Evolutionary conservation across 192 early-diverging fungal genomes (phyloP).

Genomic region (Linnemannia hyalina): DNA sequence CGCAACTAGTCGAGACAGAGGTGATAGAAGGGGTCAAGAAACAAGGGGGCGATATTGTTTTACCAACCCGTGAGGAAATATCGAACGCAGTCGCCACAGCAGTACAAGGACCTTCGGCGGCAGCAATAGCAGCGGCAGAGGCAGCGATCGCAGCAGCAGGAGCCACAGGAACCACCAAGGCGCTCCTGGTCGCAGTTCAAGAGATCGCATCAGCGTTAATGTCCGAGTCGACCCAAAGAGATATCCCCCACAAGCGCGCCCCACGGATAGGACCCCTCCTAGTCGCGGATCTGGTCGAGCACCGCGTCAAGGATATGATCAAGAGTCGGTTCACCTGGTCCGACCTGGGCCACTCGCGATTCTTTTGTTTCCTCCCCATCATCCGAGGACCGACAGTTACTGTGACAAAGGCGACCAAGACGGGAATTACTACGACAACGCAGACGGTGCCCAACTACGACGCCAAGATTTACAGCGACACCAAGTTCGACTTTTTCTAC

Average conservation of each 20-base stretch:
- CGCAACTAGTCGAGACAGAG: neutral
- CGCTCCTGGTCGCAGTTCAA: neutral
- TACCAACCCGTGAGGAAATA: neutral
- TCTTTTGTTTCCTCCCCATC: conserved; percentile 19
- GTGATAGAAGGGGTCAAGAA: neutral
- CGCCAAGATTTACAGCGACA: conserved; percentile 13
- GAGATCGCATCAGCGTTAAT: conserved; percentile 1
- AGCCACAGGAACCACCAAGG: neutral
- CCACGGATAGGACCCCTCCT: neutral
- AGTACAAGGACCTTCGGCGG: neutral
- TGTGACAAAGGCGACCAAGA: neutral
- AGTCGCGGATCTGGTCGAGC: conserved; percentile 12
- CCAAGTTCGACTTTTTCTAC: conserved; percentile 26
- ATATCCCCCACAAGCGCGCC: neutral
- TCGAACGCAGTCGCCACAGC: neutral
- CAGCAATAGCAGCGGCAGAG: conserved; percentile 4
- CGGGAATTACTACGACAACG: neutral
- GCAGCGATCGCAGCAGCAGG: neutral
- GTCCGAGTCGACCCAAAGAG: neutral
- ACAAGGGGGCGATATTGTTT: neutral
- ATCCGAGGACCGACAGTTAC: neutral
- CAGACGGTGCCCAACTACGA: neutral
- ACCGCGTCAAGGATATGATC: conserved; percentile 15
- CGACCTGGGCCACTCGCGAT: conserved; percentile 2
- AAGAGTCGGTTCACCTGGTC: conserved; percentile 18